Conservation (phyloP, 257 asterid species). For the Nicotiana sylvestris region DNA sequence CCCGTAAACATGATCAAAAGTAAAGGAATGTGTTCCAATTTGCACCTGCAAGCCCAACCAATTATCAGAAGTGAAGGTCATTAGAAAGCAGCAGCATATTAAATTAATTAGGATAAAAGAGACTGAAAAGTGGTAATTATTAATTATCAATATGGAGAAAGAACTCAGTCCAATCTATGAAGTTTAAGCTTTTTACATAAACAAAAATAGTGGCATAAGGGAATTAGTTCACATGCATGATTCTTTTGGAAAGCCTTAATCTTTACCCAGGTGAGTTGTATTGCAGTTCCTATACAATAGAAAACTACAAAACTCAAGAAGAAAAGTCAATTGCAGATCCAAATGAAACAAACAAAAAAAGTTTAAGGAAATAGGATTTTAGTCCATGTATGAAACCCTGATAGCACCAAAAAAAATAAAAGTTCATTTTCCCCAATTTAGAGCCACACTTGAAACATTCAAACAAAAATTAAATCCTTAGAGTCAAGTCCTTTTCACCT, state of each 20-base stretch:
- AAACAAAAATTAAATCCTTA: not conserved
- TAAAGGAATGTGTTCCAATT: slow-evolving; percentile 90
- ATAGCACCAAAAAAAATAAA: not conserved
- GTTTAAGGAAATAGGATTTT: not conserved
- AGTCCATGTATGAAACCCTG: not conserved
- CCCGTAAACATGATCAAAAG: slow-evolving; percentile 97
- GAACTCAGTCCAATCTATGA: not conserved
- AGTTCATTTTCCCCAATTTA: not conserved
- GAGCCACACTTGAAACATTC: not conserved
- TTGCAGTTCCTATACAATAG: not conserved
- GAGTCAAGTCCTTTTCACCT: not conserved
- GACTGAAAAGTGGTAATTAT: no score
- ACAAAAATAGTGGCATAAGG: not conserved
- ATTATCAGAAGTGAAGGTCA: not conserved
- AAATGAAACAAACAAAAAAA: not conserved
- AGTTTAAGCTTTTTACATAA: not conserved
- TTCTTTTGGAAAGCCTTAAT: not conserved
- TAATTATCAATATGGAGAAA: no score
- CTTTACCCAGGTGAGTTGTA: not conserved
- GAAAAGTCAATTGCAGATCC: not conserved
- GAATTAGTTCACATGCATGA: not conserved
- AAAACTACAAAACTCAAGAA: not conserved
- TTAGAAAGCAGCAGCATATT: not conserved
- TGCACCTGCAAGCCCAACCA: slow-evolving; percentile 53
- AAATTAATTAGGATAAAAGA: not conserved